Base-by-base conservation (phyloP, 768 basidiomycete genomes). In the Termitomyces heimii region DNA sequence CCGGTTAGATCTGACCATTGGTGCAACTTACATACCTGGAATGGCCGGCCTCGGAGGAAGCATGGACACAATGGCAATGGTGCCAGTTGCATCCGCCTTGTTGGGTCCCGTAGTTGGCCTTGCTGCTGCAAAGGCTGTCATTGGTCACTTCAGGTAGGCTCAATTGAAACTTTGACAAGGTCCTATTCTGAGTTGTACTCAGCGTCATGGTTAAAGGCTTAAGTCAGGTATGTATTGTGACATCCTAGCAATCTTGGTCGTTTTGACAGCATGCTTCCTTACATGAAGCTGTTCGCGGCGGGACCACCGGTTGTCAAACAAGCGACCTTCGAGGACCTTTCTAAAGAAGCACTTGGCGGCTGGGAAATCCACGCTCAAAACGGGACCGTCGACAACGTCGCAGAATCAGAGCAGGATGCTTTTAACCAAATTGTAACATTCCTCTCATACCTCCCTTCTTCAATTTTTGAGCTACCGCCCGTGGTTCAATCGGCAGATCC, bases 151-250 rank as follows among this genome's bases (percentile, higher is more conserved):
- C 61, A 73, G 68, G 73, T 72, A 60, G 18, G 53, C 49, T 24
- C 24, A 13, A 20, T 37, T 20, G 31, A 20, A 35, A 37, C 8
- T 32, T 3, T 46, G 39, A 47, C 35, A 39, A 53, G 2, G 26
- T 13, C 37, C 24, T 1, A 10, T 28, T 49, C 29, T 54, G 42
- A 52, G 26, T 9, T 49, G 35, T 28, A 42, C n/a, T 16, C 46
- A 73, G 73, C 49, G 73, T 76, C 39, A 75, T 76, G 73, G 73
- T 76, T 3, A 74, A 72, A 61, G 73, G 70, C 9, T 58, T 76
- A n/a, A 73, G 71, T 55, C 68, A 68, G 55, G 64, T 67, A 56
- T 12, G 22, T 43, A 43, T 43, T 42, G 54, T 12, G 2, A 3
- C 4, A 18, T 22, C 34, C 8, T 42, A 22, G 22, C 18, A 32